Conservation (phyloP, 371 early-diverging fungal genomes). For the Nosema granulosis region DNA sequence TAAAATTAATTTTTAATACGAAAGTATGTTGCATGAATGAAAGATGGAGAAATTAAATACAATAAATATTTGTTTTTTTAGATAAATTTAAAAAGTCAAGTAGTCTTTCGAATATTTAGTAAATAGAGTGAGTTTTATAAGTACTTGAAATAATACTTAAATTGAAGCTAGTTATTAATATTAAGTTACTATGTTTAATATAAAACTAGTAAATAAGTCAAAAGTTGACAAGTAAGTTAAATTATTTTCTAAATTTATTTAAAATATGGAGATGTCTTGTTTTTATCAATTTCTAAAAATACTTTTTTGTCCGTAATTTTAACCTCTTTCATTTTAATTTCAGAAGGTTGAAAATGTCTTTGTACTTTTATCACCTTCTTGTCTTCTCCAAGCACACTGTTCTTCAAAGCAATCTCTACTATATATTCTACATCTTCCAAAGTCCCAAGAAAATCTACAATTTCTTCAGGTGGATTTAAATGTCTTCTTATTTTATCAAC, state of each 20-base stretch:
- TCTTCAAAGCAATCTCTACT: background rate
- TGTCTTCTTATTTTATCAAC: conserved; percentile 35
- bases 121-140: no score
- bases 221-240: background rate
- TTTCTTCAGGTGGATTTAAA: conserved; percentile 21
- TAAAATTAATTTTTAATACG: background rate
- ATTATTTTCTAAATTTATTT: background rate
- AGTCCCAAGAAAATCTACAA: conserved; percentile 44
- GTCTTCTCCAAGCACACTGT: background rate
- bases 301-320: background rate
- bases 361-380: background rate
- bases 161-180: no score
- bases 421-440: conserved; percentile 42
- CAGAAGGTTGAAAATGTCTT: background rate
- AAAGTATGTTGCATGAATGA: no score
- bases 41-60: no score
- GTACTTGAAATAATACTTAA: no score
- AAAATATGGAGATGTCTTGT: conserved; percentile 13
- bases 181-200: no score
- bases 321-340: background rate
- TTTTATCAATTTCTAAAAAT: background rate
- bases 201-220: no score
- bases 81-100: no score
- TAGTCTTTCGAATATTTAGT: no score
- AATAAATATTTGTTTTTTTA: no score